phyloP scores from a whole-genome alignment of 768 basidiomycete genomes.

The Pholiota molesta region DNA sequence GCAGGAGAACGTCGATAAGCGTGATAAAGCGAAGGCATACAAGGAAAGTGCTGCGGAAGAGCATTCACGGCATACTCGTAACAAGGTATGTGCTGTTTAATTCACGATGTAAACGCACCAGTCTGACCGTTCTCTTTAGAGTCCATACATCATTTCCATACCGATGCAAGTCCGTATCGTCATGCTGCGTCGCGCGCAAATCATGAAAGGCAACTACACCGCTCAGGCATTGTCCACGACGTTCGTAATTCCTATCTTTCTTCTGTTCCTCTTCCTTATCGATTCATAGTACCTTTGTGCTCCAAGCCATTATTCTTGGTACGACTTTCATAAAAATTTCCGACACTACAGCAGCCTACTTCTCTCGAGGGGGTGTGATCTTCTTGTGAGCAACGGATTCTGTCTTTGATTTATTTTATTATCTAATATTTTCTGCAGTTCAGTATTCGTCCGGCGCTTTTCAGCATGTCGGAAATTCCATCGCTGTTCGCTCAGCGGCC shows the following conservation, averaged over 20 bases:
- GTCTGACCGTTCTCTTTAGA: slow-evolving; percentile 19
- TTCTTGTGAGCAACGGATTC: slow-evolving; percentile 53
- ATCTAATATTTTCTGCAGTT: slow-evolving; percentile 34
- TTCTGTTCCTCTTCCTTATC: slow-evolving; percentile 26
- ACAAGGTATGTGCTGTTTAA: slow-evolving; percentile 17
- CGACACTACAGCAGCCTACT: slow-evolving; percentile 58
- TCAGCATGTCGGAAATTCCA: slow-evolving; percentile 69
- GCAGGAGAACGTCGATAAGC: slow-evolving; percentile 43
- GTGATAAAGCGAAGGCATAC: slow-evolving; percentile 43
- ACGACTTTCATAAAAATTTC: slow-evolving; percentile 62
- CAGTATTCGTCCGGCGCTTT: slow-evolving; percentile 62
- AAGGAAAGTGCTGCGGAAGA: slow-evolving; percentile 50
- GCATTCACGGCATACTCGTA: slow-evolving; percentile 47
- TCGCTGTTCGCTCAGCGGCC: slow-evolving; percentile 63
- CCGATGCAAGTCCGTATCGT: slow-evolving; percentile 47
- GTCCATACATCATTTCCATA: slow-evolving; percentile 42
- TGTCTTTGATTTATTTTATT: neutral
- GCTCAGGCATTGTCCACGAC: slow-evolving; percentile 31
- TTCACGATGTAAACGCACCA: neutral
- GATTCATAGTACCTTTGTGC: slow-evolving; percentile 34
- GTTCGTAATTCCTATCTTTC: slow-evolving; percentile 19
- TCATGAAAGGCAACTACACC: slow-evolving; percentile 38
- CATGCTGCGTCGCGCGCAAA: slow-evolving; percentile 43
- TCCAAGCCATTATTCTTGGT: slow-evolving; percentile 50
- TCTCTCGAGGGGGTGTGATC: slow-evolving; percentile 71